Evolutionary conservation across 305 asterid species (phyloP).

Genomic region (Solanum hybrid): DNA sequence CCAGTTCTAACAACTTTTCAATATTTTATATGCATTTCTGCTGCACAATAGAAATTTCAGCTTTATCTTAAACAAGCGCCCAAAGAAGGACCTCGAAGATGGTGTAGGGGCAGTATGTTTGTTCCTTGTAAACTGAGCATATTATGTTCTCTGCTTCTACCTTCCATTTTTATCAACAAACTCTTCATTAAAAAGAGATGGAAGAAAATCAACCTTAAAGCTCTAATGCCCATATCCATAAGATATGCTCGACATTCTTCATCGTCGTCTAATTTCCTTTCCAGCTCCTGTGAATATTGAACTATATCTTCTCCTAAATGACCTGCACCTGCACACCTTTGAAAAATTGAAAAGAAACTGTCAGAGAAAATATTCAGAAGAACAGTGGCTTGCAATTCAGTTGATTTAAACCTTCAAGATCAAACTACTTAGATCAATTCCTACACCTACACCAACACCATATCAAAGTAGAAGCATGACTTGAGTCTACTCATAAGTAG

Average conservation of each 20-base stretch:
- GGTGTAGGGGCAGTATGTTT: background rate
- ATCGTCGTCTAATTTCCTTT: conserved; percentile 36
- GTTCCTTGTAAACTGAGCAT: background rate
- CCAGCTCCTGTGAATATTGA: conserved; percentile 60
- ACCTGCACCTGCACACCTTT: conserved; percentile 96
- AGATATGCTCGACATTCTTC: conserved; percentile 73
- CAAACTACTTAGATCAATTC: background rate
- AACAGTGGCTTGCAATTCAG: background rate
- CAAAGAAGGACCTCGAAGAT: background rate
- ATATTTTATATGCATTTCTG: background rate
- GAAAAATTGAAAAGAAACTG: conserved; percentile 17
- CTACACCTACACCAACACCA: background rate
- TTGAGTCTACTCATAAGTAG: background rate
- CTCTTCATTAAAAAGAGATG: background rate
- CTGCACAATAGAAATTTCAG: background rate
- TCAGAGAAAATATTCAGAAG: background rate
- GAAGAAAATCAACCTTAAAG: conserved; percentile 53
- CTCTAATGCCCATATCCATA: conserved; percentile 85
- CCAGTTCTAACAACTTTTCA: background rate
- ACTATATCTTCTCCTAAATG: conserved; percentile 84
- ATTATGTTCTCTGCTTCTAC: background rate
- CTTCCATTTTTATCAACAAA: background rate
- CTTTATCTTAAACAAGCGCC: background rate
- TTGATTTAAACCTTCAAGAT: background rate
- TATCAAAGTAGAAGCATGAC: background rate